These are phyloP conservation scores for Prunus yedoensis DNA, from an alignment of 331 rosid genomes.

Conservation along the genomic window DNA sequence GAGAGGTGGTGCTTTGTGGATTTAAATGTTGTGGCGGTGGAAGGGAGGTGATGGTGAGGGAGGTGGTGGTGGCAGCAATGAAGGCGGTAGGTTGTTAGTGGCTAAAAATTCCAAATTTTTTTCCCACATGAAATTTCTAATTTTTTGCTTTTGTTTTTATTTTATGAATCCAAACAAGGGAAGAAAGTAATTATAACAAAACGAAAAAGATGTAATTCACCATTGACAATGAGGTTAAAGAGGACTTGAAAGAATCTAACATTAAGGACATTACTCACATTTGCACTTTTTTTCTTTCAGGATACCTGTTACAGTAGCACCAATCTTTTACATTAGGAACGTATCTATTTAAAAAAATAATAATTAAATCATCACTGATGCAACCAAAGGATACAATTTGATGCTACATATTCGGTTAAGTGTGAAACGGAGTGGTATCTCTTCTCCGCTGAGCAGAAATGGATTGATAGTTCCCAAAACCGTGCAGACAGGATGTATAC, in stretches of 20 bases:
- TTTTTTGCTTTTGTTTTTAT: too few species aligned
- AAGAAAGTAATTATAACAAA: background rate
- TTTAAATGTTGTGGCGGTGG: too few species aligned
- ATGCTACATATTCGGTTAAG: slow-evolving; percentile 22
- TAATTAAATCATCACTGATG: slow-evolving; percentile 12
- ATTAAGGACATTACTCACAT: background rate
- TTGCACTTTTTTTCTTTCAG: background rate
- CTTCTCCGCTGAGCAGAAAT: slow-evolving; percentile 21
- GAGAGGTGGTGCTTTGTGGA: too few species aligned
- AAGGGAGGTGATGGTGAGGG: too few species aligned
- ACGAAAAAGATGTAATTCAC: background rate
- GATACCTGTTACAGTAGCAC: background rate
- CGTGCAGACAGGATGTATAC: slow-evolving; percentile 39
- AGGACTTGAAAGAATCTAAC: background rate
- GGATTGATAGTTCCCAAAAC: slow-evolving; percentile 38
- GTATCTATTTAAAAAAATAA: slow-evolving; percentile 5
- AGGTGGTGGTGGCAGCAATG: too few species aligned
- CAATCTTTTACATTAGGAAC: slow-evolving; percentile 6
- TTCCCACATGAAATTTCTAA: too few species aligned
- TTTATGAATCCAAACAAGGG: too few species aligned
- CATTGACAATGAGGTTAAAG: background rate
- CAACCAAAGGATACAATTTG: slow-evolving; percentile 16
- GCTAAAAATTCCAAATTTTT: too few species aligned
- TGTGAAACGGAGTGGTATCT: slow-evolving; percentile 16
- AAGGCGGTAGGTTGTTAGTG: too few species aligned